Evolutionary conservation across 768 basidiomycete genomes (phyloP).

Genomic region (Tricholoma furcatifolium): DNA sequence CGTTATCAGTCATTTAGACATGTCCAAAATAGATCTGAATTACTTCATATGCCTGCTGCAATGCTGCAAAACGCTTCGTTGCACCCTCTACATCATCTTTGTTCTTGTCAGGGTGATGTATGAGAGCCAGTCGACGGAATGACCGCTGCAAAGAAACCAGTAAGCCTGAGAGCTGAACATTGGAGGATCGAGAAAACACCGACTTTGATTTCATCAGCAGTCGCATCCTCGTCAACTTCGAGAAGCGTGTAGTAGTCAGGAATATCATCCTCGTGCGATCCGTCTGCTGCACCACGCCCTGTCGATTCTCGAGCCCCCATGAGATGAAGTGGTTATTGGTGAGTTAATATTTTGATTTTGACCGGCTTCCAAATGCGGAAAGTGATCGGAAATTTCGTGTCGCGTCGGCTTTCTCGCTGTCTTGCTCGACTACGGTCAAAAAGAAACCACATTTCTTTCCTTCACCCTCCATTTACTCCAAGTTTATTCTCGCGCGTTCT

Average conservation of each 20-base stretch:
- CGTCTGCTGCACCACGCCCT: conserved; percentile 26
- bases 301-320: conserved; percentile 78
- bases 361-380: conserved; percentile 8
- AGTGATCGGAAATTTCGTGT: conserved; percentile 19
- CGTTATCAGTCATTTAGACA: conserved; percentile 2
- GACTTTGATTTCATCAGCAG: conserved; percentile 87
- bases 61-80: conserved; percentile 78
- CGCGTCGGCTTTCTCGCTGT: conserved; percentile 1
- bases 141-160: conserved; percentile 51
- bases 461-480: neutral
- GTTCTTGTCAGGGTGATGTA: conserved; percentile 91
- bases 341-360: neutral
- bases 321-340: neutral
- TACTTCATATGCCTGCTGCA: conserved; percentile 97
- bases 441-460: neutral
- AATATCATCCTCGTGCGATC: conserved; percentile 18
- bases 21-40: neutral
- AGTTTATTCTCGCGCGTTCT: neutral
- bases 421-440: neutral
- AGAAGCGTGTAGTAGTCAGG: conserved; percentile 84
- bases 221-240: conserved; percentile 78
- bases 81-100: conserved; percentile 77
- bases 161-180: neutral
- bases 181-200: conserved; percentile 1
- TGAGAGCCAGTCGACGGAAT: conserved; percentile 80